These are phyloP conservation scores for Candida sp. DNA, from an alignment of 1,139 yeast genomes.

Conservation along the genomic window DNA sequence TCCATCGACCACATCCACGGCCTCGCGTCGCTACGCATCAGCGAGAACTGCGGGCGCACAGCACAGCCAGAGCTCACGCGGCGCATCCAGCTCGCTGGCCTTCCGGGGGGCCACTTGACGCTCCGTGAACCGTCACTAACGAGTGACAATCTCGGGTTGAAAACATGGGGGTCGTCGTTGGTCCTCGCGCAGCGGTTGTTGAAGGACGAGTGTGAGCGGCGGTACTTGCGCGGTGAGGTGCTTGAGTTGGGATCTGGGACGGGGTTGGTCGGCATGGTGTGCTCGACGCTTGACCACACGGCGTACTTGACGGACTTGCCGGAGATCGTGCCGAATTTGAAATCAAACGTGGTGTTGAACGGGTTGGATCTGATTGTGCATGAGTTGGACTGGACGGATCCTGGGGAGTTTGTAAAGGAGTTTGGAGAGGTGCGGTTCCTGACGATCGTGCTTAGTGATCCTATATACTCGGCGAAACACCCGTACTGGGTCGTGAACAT, in stretches of 20 bases:
- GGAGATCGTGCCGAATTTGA: conserved; percentile 73
- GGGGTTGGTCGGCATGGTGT: conserved; percentile 82
- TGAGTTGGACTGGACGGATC: conserved; percentile 81
- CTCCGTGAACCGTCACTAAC: conserved; percentile 80
- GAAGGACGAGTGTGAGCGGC: conserved; percentile 10
- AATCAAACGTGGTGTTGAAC: conserved; percentile 60
- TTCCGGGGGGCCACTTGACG: conserved; percentile 47
- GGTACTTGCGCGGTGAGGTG: conserved; percentile 44
- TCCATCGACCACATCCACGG: conserved; percentile 50
- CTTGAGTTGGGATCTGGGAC: conserved; percentile 95
- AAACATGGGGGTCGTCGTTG: conserved; percentile 96
- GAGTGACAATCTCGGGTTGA: conserved; percentile 84
- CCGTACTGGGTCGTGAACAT: conserved; percentile 74
- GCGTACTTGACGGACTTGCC: conserved; percentile 77
- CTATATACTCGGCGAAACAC: conserved; percentile 83
- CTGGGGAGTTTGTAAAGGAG: conserved; percentile 37
- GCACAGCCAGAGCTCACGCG: conserved; percentile 79
- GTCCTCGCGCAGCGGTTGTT: conserved; percentile 63
- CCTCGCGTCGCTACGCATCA: conserved; percentile 65
- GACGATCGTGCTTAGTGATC: conserved; percentile 81
- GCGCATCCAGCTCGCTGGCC: conserved; percentile 39
- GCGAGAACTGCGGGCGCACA: conserved; percentile 87
- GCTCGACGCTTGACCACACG: conserved; percentile 52
- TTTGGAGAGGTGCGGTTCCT: conserved; percentile 38
- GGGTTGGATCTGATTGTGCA: conserved; percentile 38